Conservation (phyloP, 2,329 filamentous ascomycete genomes). For the Paecilomyces dactylethromorphus region DNA sequence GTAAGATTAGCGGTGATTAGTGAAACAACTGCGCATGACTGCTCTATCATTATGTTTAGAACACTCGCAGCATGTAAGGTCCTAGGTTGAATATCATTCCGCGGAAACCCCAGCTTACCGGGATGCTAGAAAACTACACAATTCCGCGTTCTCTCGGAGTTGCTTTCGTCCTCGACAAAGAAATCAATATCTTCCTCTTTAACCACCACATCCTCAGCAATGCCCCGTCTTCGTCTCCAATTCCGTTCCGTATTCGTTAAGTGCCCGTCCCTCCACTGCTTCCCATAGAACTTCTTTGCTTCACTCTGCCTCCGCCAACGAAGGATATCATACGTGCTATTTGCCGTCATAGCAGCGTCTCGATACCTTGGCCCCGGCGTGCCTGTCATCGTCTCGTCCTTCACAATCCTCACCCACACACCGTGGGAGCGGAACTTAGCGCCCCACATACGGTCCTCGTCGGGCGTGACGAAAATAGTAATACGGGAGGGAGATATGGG, state of each 20-base stretch:
- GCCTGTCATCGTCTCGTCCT: slow-evolving; percentile 10
- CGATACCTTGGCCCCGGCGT: slow-evolving; percentile 13
- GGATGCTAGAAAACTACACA: background rate
- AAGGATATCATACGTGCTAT: slow-evolving; percentile 29
- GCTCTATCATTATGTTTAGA: too few species aligned
- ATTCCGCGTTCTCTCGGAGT: background rate
- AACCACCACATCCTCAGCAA: slow-evolving; percentile 15
- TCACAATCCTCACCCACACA: slow-evolving; percentile 3
- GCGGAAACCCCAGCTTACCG: too few species aligned
- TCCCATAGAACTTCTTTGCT: slow-evolving; percentile 19
- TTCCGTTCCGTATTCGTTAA: slow-evolving; percentile 32
- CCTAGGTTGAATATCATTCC: too few species aligned
- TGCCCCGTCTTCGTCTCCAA: slow-evolving; percentile 21
- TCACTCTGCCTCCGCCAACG: slow-evolving; percentile 21
- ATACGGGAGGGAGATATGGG: slow-evolving; percentile 13
- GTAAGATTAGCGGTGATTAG: too few species aligned
- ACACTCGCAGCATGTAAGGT: too few species aligned
- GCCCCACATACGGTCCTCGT: slow-evolving; percentile 16
- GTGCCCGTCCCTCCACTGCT: slow-evolving; percentile 14
- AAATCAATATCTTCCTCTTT: slow-evolving; percentile 16
- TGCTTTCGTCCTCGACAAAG: background rate
- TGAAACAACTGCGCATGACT: too few species aligned
- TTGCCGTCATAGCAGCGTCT: slow-evolving; percentile 25
- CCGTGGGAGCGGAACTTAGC: slow-evolving; percentile 6
- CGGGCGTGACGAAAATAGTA: slow-evolving; percentile 16